Evolutionary conservation across 2,329 filamentous ascomycete species (phyloP).

Genomic region (Didymella pomorum): DNA sequence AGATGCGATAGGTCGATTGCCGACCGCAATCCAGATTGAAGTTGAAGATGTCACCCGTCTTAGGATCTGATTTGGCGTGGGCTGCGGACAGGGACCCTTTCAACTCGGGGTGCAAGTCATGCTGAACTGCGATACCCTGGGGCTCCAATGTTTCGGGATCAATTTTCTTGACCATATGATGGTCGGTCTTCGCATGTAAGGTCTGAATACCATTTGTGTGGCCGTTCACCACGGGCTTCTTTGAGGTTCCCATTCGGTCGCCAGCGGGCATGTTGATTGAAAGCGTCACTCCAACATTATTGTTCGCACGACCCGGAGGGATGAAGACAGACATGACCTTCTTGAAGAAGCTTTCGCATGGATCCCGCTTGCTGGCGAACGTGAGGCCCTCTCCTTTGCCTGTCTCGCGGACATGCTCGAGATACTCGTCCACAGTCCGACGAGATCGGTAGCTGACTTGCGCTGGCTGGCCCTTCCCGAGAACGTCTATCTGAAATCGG

Average conservation of each 20-base stretch:
- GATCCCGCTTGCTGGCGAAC: conserved; percentile 77
- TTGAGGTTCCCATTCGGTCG: conserved; percentile 7
- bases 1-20: conserved; percentile 71
- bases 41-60: conserved; percentile 80
- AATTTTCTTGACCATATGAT: conserved; percentile 65
- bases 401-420: conserved; percentile 66
- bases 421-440: conserved; percentile 69
- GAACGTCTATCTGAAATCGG: conserved; percentile 71
- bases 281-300: conserved; percentile 72
- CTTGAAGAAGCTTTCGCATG: conserved; percentile 75
- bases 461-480: conserved; percentile 41
- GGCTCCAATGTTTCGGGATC: conserved; percentile 77
- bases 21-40: conserved; percentile 75
- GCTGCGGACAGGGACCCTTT: conserved; percentile 72
- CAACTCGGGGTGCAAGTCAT: conserved; percentile 70
- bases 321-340: conserved; percentile 72
- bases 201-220: conserved; percentile 54
- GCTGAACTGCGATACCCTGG: conserved; percentile 68
- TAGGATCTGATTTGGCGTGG: conserved; percentile 75
- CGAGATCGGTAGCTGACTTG: conserved; percentile 76
- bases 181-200: conserved; percentile 69
- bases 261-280: conserved; percentile 69
- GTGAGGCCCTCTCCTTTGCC: conserved; percentile 66
- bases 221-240: conserved; percentile 29
- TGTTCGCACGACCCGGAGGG: conserved; percentile 44